phyloP scores from a whole-genome alignment of 2,329 filamentous ascomycete species.

The Cladobotryum protrusum region DNA sequence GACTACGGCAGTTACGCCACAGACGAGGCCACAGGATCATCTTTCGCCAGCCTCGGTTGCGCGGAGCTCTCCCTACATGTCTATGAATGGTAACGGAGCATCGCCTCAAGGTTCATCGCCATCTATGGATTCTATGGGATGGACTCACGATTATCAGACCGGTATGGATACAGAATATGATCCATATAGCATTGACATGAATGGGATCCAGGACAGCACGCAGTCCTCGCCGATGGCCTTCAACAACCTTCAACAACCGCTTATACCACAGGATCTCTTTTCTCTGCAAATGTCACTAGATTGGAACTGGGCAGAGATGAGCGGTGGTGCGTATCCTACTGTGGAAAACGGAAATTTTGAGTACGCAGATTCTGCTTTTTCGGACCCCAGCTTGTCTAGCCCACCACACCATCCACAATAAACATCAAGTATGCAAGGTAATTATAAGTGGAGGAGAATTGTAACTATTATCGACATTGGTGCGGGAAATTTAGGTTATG shows the following conservation, averaged over 20 bases:
- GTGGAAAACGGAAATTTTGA: conserved; percentile 56
- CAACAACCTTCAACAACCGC: conserved; percentile 60
- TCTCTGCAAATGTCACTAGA: conserved; percentile 94
- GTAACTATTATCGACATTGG: too few species aligned
- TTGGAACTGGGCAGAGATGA: conserved; percentile 73
- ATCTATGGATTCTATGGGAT: conserved; percentile 37
- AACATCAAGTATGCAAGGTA: too few species aligned
- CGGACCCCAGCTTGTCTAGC: not conserved
- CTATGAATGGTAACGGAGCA: conserved; percentile 22
- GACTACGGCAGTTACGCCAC: conserved; percentile 1
- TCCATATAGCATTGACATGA: conserved; percentile 31
- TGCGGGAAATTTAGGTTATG: too few species aligned
- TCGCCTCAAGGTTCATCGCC: conserved; percentile 32
- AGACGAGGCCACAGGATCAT: conserved; percentile 14
- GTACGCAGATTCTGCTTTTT: not conserved
- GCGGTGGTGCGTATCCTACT: conserved; percentile 56
- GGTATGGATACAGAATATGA: conserved; percentile 38
- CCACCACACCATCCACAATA: too few species aligned
- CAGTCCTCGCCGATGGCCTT: conserved; percentile 28
- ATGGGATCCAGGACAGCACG: conserved; percentile 35
- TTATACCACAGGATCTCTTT: conserved; percentile 90
- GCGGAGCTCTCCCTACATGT: conserved; percentile 20
- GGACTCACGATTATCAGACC: conserved; percentile 41
- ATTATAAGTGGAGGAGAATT: too few species aligned
- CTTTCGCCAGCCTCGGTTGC: conserved; percentile 23